phyloP scores from a whole-genome alignment of 108 stramenopile species.

The Seminavis robusta region DNA sequence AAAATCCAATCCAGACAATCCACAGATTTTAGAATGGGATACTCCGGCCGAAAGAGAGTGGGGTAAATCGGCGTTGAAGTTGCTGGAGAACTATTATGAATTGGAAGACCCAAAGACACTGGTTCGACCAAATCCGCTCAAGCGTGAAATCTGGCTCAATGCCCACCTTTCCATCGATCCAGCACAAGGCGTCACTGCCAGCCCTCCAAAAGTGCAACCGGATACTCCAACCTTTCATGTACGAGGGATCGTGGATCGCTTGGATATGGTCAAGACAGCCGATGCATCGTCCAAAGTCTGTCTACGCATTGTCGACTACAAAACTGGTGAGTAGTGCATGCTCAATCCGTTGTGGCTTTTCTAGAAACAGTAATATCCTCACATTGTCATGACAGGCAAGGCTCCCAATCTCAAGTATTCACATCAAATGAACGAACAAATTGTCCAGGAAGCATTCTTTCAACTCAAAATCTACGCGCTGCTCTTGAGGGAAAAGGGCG shows the following conservation, averaged over 20 bases:
- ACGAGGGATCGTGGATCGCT: constrained; percentile 83
- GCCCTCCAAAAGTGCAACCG: neutral
- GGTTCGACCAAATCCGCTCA: constrained; percentile 53
- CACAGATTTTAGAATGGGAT: constrained; percentile 7
- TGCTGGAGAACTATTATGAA: constrained; percentile 73
- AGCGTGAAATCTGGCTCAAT: constrained; percentile 74
- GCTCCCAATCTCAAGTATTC: constrained; percentile 83
- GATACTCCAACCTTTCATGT: constrained; percentile 35
- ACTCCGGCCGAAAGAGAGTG: constrained; percentile 66
- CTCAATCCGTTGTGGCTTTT: too few relatives aligned
- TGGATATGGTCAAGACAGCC: constrained; percentile 54
- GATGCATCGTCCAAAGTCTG: constrained; percentile 14
- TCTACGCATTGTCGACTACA: constrained; percentile 81
- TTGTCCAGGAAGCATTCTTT: constrained; percentile 71
- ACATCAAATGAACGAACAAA: constrained; percentile 58
- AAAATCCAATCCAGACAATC: neutral
- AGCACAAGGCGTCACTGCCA: constrained; percentile 19
- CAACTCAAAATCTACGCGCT: constrained; percentile 87
- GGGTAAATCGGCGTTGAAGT: constrained; percentile 63
- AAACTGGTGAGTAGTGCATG: too few relatives aligned
- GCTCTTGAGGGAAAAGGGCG: constrained; percentile 59
- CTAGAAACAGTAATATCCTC: too few relatives aligned
- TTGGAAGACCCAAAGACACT: constrained; percentile 64
- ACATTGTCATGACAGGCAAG: too few relatives aligned
- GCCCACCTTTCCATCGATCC: constrained; percentile 42